Percentiles rank a stretch among this genome's conserved stretches.
Conservation (phyloP, 1,284 basidiomycete genomes). For the Rhodofomes roseus region DNA sequence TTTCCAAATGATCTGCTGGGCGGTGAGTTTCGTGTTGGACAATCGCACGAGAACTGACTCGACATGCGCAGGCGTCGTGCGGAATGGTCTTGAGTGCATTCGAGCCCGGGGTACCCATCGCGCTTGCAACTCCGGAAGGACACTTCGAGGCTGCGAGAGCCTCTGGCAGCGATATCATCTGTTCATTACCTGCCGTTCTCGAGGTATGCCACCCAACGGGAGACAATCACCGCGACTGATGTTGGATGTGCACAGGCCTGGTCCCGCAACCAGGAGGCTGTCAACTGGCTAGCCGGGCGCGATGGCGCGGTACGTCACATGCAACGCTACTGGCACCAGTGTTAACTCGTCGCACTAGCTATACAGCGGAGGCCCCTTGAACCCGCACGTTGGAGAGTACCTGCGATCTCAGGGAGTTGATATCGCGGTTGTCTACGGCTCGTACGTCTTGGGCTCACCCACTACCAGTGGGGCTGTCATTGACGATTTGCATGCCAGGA, state of each 20-base stretch:
- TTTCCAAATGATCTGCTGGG: conserved; percentile 3
- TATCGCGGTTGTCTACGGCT: too few relatives aligned
- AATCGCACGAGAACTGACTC: too few relatives aligned
- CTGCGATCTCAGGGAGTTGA: too few relatives aligned
- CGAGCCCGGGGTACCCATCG: conserved; percentile 16
- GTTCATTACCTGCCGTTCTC: conserved; percentile 20
- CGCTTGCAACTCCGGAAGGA: conserved; percentile 14
- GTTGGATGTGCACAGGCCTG: conserved; percentile 1
- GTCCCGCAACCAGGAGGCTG: background rate
- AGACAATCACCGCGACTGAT: too few relatives aligned
- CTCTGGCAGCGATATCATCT: conserved; percentile 13
- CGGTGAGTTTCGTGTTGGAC: conserved; percentile 1
- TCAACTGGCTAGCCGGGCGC: background rate
- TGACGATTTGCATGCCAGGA: too few relatives aligned
- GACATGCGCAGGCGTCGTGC: conserved; percentile 8
- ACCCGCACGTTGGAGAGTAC: too few relatives aligned
- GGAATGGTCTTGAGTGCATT: conserved; percentile 14
- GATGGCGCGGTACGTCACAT: too few relatives aligned
- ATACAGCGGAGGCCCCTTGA: too few relatives aligned
- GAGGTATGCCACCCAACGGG: conserved; percentile 7
- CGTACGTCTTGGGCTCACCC: too few relatives aligned
- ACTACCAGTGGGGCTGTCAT: too few relatives aligned
- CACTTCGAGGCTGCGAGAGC: conserved; percentile 10
- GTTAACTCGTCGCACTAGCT: too few relatives aligned
- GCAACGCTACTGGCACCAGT: too few relatives aligned